phyloP scores from a whole-genome alignment of 768 basidiomycete species.

The Termitomyces bulborhizus region DNA sequence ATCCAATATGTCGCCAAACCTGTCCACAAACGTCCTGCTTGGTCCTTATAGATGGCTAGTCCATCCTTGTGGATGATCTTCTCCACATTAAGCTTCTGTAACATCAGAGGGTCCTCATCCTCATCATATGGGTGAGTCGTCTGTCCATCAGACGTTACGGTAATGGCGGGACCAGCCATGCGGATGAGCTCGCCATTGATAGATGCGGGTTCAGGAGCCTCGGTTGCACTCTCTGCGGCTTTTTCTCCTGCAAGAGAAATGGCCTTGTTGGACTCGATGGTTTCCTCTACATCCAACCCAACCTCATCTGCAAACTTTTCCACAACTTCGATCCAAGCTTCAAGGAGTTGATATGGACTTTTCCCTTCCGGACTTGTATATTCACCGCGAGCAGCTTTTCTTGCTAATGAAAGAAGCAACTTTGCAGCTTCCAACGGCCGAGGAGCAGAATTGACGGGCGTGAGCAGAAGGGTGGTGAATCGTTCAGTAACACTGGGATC shows the following conservation, averaged over 20 bases:
- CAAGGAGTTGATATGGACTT: slow-evolving; percentile 90
- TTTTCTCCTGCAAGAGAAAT: slow-evolving; percentile 39
- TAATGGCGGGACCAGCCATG: neutral
- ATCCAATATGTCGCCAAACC: slow-evolving; percentile 98
- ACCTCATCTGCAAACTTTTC: slow-evolving; percentile 91
- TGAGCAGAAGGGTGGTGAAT: slow-evolving; percentile 65
- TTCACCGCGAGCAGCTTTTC: slow-evolving; percentile 76
- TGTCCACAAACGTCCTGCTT: slow-evolving; percentile 94
- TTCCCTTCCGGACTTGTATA: slow-evolving; percentile 90
- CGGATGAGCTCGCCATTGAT: slow-evolving; percentile 35
- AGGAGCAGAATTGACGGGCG: slow-evolving; percentile 46
- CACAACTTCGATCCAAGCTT: slow-evolving; percentile 88
- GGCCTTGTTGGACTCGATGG: slow-evolving; percentile 47
- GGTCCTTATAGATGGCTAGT: slow-evolving; percentile 86
- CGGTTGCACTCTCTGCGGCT: slow-evolving; percentile 20
- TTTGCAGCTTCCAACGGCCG: slow-evolving; percentile 94
- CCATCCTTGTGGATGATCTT: slow-evolving; percentile 82
- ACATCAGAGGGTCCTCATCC: slow-evolving; percentile 75
- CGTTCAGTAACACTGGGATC: slow-evolving; percentile 79
- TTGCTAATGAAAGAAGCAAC: slow-evolving; percentile 74
- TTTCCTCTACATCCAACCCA: slow-evolving; percentile 80
- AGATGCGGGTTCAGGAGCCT: slow-evolving; percentile 33
- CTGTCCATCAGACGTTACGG: slow-evolving; percentile 37
- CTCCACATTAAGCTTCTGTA: slow-evolving; percentile 78
- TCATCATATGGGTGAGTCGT: slow-evolving; percentile 55